Evolutionary conservation across 2,329 filamentous ascomycete species (phyloP), one percentile per base, ranked within the genome.

Genomic region (Orbilia ellipsospora): DNA sequence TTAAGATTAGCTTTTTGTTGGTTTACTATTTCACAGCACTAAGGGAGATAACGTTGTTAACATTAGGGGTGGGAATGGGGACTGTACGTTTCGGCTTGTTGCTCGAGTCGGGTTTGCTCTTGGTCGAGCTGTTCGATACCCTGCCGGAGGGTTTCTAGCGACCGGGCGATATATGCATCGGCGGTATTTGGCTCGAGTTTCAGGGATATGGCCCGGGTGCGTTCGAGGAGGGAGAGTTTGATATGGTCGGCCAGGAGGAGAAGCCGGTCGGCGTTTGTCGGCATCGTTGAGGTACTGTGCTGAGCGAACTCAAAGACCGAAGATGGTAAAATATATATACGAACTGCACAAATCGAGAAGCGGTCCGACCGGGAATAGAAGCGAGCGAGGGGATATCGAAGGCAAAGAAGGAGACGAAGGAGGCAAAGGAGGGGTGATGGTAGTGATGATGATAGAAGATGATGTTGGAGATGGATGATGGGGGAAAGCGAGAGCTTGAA

Each of bases 181-280:
- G 97, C 92, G 18, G 90, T 89, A 81, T 91, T 91, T 60, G 88
- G 88, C 73, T 93, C 88, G 67, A 97, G 87, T 79, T 93, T 90
- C 52, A 97, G 87, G 13, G 89, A 91, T 80, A 92, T 89, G 57
- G 94, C 93, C 72, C 94, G 90, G 84, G 96, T 90, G 72, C 94
- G 90, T 85, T 98, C 95, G 26, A 98, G 89, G 15, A 99, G 87
- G 13, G 94, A 97, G 77, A 98, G 88, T 84, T 98, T 97, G 86
- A 98, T 92, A 83, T 98, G 94, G 84, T 99, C 95, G 80, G 94
- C 93, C 70, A 98, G 89, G 64, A 98, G 90, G 82, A 94, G 93
- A 79, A 98, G 90, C 83, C 97, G 94, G 80, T 89, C 77, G 68
- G 78, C 78, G 69, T 78, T 77, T 64, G 79, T 79, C 70, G 70